Base-by-base conservation (phyloP, 2,329 filamentous ascomycete species). In the Xylariales sp. region DNA sequence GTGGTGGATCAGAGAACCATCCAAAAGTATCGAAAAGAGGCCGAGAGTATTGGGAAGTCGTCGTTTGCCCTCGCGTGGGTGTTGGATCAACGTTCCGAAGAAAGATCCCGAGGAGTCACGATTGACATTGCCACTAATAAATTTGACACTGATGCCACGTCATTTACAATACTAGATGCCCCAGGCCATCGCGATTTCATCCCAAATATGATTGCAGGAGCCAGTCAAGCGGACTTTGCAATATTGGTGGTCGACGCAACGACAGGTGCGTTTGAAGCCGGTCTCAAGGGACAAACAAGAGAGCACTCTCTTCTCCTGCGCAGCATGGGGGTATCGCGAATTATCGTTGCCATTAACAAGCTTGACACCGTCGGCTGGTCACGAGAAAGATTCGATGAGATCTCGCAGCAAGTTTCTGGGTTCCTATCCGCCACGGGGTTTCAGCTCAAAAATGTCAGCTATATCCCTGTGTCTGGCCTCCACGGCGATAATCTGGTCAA, bases 1-100 rank as follows among this genome's bases (percentile, higher is more conserved):
- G 92, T 94, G 32, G 90, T 99, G 6, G 93, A 97, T 72, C 89
- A 97, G 77, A 86, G 94, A 67, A 95, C 94, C 0, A 86, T 99
- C 68, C 93, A 97, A 64, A 95, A 92, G 78, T 94, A 97, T 74
- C 88, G 90, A 23, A 92, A 91, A 78, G 94, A 97, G 81, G 95
- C 96, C 0, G 91, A 97, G 74, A 93, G 90, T 67, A 92, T 97
- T 46, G 96, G 96, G 5, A 99, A 99, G 79, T 91, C 93, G 1
- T 98, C 96, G 0, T 99, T 99, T 80, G 95, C 95, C 12, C 86
- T 99, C 28, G 96, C 97, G 0, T 99, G 96, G 96, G 93, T 99
- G 2, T 87, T 99, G 80, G 96, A 99, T 78, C 93, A 97, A 78
- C 91, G 93, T 23, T 89, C 90, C 0, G 96, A 99, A 77, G 96